Base-by-base conservation (phyloP, 176 grass and related monocot species). In the Paspalum notatum region DNA sequence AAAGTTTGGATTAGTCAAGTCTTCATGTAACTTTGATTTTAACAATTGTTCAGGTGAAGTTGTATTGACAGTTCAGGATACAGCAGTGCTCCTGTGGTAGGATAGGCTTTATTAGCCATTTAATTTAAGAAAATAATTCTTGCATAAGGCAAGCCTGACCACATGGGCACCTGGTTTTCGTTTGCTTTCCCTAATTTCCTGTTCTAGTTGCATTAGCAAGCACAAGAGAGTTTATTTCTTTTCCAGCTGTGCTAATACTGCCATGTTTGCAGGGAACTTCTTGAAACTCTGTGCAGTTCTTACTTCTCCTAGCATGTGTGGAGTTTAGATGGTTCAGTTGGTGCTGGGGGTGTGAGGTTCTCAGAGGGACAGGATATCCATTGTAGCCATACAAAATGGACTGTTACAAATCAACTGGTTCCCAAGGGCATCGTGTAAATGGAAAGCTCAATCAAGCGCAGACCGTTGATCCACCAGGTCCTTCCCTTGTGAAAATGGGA, bases 361-460 rank as follows among this genome's bases (percentile, higher is more conserved):
- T 17, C 8, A 12, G 67, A 62, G 56, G 46, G 25, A n/a, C 16
- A 48, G 55, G n/a, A 27, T 71, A 42, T 9, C 41, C 55, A 41
- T 54, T 54, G 27, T 55, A 55, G 39, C 44, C 40, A 10, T 55
- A 55, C 46, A 79, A 20, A 54, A 94, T 98, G 90, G 88, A 94
- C 54, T 86, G 82, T 42, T 74, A 61, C 70, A 1, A 84, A 54
- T 83, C 75, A 78, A 0, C 17, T 48, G 44, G 40, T 37, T 74
- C 63, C 43, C 45, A 57, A 57, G 64, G 70, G 26, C 11, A 83
- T 47, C 32, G 32, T 69, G 83, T 79, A 45, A 94, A 93, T 21
- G 90, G 86, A 82, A 91, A 84, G 46, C 61, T n/a, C n/a, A 89
- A 87, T 22, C 14, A 83, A 64, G 46, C 39, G 40, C 77, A 87